Percentiles rank a stretch among this genome's conserved stretches.
Conservation (phyloP, 106 monocot genomes). For the Xerophyta viscosa region DNA sequence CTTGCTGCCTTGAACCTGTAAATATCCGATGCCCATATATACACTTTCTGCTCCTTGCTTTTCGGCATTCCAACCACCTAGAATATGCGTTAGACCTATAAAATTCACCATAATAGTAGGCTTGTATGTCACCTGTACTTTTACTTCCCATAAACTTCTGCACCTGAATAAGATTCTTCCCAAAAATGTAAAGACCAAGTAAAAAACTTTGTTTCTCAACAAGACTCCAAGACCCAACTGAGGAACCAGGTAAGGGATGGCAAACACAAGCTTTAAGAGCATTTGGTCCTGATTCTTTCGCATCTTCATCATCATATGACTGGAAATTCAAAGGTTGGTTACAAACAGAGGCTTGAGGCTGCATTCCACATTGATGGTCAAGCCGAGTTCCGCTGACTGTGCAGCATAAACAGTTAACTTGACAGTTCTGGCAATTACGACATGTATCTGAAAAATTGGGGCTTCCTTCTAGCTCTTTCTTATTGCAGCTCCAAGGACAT, state of each 20-base stretch:
- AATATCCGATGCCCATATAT: constrained; percentile 63
- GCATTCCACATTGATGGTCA: neutral
- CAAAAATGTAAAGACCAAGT: constrained; percentile 82
- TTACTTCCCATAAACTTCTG: constrained; percentile 49
- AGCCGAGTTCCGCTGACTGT: neutral
- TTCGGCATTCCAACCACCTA: constrained; percentile 68
- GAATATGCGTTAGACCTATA: constrained; percentile 58
- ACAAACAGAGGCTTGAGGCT: constrained; percentile 1
- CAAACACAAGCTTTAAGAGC: neutral
- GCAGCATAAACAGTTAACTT: neutral
- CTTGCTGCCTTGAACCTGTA: constrained; percentile 74
- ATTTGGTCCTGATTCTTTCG: constrained; percentile 1
- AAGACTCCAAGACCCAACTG: constrained; percentile 31
- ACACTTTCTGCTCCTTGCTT: constrained; percentile 42
- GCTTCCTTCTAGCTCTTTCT: constrained; percentile 3
- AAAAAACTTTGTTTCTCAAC: constrained; percentile 58
- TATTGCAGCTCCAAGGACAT: neutral
- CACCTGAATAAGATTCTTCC: constrained; percentile 63
- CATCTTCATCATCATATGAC: constrained; percentile 1
- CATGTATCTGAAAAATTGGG: too few species aligned
- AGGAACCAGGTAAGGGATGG: constrained; percentile 36
- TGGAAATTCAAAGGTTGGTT: constrained; percentile 4
- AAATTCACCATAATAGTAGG: constrained; percentile 81
- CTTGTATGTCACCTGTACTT: constrained; percentile 56
- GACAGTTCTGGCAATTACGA: neutral